Evolutionary conservation across 768 basidiomycete genomes (phyloP).

Genomic region (Leccinellum luteum): DNA sequence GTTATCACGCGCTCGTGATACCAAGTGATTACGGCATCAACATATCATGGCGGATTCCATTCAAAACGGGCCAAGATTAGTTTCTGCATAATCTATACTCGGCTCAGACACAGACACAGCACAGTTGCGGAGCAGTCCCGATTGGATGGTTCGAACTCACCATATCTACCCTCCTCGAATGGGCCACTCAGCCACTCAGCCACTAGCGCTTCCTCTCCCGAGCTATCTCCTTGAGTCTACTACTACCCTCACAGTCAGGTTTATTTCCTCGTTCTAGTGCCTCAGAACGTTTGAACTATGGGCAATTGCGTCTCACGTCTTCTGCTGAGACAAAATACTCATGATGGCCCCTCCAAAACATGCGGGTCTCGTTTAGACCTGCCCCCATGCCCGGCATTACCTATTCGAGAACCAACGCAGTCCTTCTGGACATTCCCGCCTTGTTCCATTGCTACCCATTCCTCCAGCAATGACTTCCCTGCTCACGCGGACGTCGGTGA

Average conservation of each 20-base stretch:
- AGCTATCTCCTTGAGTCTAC: background rate
- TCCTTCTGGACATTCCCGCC: slow-evolving; percentile 66
- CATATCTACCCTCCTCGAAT: slow-evolving; percentile 18
- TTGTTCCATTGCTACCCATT: slow-evolving; percentile 40
- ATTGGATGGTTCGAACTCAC: slow-evolving; percentile 8
- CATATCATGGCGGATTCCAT: background rate
- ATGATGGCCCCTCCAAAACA: slow-evolving; percentile 4
- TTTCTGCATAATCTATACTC: background rate
- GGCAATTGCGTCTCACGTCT: slow-evolving; percentile 25
- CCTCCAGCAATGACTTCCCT: slow-evolving; percentile 33
- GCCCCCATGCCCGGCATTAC: slow-evolving; percentile 40
- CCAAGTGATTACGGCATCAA: slow-evolving; percentile 12
- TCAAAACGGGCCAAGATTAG: background rate
- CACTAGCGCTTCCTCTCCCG: background rate
- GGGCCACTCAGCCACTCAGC: slow-evolving; percentile 1
- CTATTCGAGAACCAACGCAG: slow-evolving; percentile 48
- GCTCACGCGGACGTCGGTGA: slow-evolving; percentile 55
- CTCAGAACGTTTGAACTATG: slow-evolving; percentile 14
- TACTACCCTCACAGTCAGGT: background rate
- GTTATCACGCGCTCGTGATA: background rate
- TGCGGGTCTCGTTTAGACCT: background rate
- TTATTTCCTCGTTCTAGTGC: slow-evolving; percentile 2
- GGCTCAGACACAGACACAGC: background rate
- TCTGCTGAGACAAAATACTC: slow-evolving; percentile 1
- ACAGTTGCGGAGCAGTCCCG: slow-evolving; percentile 1